Base-by-base conservation (phyloP, 805 yeast genomes). In the Schizosaccharomyces osmophilus region DNA sequence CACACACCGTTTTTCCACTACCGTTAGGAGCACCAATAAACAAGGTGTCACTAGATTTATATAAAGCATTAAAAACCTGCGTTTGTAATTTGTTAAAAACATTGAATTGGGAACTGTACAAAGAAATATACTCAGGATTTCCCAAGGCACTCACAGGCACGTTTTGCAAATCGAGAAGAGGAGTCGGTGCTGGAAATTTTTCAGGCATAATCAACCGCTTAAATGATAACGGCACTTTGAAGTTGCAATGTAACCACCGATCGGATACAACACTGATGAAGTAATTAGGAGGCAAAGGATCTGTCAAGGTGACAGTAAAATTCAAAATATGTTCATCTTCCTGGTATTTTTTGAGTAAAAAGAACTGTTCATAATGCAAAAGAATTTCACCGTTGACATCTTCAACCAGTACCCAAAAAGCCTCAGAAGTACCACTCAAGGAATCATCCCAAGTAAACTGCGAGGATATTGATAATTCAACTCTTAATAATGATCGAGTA, bases 351-450 rank as follows among this genome's bases (percentile, higher is more conserved):
- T 75, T 74, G 31, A 73, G 72, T 17, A 89, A 76, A 0, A 77
- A 65, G 54, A 89, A 72, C 2, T 73, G 68, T 61, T 84, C 88
- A 41, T 72, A 64, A 67, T 75, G 80, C n/a, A 90, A 72, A 22
- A 89, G 77, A 61, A 74, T 76, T 63, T 86, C 90, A 4, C 95
- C 95, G 68, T 86, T 84, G 59, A 85, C 78, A 67, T 89, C 95
- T 68, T 87, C 96, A 1, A 87, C 85, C 3, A 87, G 61, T 2
- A 93, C 64, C 39, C 82, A 70, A 66, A 88, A 93, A 5, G 79
- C 72, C 68, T 89, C 90, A 1, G 79, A 73, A 32, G 69, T 71
- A 0, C 85, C 85, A 67, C 88, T 95, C 2, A 83, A 63, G 4
- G 68, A 69, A 9, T 69, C 65, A 69, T 85, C 84, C 96, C 97